Evolutionary conservation across 192 early-diverging fungal genomes (phyloP), one percentile per base, ranked within the genome.

Genomic region (Bifiguratus adelaidae): DNA sequence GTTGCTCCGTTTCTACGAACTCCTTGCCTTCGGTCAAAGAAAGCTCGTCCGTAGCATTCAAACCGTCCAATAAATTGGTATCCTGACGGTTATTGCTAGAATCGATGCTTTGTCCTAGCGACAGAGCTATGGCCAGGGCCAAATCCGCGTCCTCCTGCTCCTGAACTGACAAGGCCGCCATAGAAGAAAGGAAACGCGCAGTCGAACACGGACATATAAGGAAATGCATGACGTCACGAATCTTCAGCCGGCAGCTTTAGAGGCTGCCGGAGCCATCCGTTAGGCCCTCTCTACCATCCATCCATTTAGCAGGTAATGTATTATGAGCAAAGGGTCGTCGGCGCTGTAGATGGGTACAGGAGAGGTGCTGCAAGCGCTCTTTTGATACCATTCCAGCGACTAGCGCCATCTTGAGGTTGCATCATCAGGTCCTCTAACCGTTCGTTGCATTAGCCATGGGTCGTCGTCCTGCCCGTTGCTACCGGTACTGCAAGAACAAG

Each of bases 401-500:
- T n/a, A n/a, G n/a, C n/a, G n/a, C n/a, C 32, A 33, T 33, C 32
- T 8, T 8, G 8, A 8, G 8, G 32, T 33, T n/a, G 8, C n/a
- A 33, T 8, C 32, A 33, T 8, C 32, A n/a, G n/a, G 8, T 33
- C 8, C n/a, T 33, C 32, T 33, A 33, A n/a, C n/a, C 32, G n/a
- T 33, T 33, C 32, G n/a, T 38, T 34, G 19, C 34, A 3, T 48
- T 28, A 48, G 45, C 42, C 55, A 92, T 97, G 93, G 93, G 90
- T 90, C 91, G 93, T 59, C 91, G 93, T 89, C 93, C 93, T 66
- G 89, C 93, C 77, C 83, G 90, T 52, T 97, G 93, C 77, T 97
- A 94, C 76, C 81, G 93, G 63, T 97, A 97, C 80, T 92, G 89
- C 75, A 97, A 95, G 81, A 95, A 95, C 89, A 98, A 97, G 85